phyloP scores from a whole-genome alignment of 768 basidiomycete genomes.

The Pleurotus sapidus region DNA sequence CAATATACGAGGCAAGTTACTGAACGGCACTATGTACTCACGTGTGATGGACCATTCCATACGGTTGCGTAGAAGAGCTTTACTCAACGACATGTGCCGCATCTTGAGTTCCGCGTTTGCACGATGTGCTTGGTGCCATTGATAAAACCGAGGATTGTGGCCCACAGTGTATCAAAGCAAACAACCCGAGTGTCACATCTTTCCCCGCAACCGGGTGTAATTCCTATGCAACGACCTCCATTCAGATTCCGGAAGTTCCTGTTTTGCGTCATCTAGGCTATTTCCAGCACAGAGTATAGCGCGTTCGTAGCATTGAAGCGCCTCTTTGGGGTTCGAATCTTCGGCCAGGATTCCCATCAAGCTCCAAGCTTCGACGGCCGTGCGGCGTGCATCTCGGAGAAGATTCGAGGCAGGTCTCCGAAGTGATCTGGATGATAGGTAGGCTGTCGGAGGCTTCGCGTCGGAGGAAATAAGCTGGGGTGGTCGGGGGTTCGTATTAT shows the following conservation, averaged over 20 bases:
- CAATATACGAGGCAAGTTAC: too few species aligned
- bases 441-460: constrained; percentile 37
- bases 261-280: constrained; percentile 12
- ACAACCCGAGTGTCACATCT: constrained; percentile 1
- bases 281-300: constrained; percentile 35
- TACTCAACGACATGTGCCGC: too few species aligned
- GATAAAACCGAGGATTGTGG: too few species aligned
- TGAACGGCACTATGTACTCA: too few species aligned
- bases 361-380: constrained; percentile 75
- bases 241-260: constrained; percentile 55
- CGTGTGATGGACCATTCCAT: too few species aligned
- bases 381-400: constrained; percentile 66
- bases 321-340: constrained; percentile 30
- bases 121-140: too few species aligned
- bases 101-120: too few species aligned
- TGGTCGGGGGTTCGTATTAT: constrained; percentile 15
- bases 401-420: constrained; percentile 52
- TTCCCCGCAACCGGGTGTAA: constrained; percentile 47
- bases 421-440: constrained; percentile 47
- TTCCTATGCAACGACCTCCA: constrained; percentile 62
- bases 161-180: too few species aligned
- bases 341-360: constrained; percentile 69
- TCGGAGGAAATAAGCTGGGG: constrained; percentile 15
- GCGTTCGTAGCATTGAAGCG: constrained; percentile 63
- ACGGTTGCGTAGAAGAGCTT: too few species aligned